A percentile compares a stretch with the other conserved stretches of the same genome.
phyloP scores from a whole-genome alignment of 176 grass and related monocot species.

The Carex parvula region DNA sequence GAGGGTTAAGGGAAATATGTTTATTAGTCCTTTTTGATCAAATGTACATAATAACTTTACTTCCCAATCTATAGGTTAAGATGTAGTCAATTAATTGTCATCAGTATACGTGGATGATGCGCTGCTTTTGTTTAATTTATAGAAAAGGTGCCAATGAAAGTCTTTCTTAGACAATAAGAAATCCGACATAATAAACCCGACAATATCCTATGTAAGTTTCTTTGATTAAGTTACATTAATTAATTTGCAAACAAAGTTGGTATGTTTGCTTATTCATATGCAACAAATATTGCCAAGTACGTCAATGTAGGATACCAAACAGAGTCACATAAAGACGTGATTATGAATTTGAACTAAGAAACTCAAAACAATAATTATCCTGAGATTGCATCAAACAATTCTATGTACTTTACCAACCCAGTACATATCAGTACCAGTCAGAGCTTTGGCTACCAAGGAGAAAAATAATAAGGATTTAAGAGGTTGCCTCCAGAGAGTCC shows the following conservation, averaged over 20 bases:
- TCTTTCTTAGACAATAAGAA: background rate
- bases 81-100: background rate
- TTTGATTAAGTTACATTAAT: background rate
- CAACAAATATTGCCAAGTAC: background rate
- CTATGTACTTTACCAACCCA: background rate
- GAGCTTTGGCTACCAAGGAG: background rate
- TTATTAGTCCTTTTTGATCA: background rate
- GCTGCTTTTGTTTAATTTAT: background rate
- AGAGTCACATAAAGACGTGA: background rate
- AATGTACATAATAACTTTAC: background rate
- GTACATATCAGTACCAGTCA: background rate
- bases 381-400: background rate
- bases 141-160: background rate
- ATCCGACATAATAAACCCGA: background rate
- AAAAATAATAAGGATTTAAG: background rate
- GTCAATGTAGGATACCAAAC: background rate
- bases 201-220: background rate
- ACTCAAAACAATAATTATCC: background rate
- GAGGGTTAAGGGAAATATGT: background rate
- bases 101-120: background rate
- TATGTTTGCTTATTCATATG: background rate
- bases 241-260: background rate
- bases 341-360: background rate
- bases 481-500: background rate
- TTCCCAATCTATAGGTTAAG: background rate